Evolutionary conservation across 2,329 filamentous ascomycete species (phyloP), one percentile per base, ranked within the genome.

Genomic region (Bipolaris cookei): DNA sequence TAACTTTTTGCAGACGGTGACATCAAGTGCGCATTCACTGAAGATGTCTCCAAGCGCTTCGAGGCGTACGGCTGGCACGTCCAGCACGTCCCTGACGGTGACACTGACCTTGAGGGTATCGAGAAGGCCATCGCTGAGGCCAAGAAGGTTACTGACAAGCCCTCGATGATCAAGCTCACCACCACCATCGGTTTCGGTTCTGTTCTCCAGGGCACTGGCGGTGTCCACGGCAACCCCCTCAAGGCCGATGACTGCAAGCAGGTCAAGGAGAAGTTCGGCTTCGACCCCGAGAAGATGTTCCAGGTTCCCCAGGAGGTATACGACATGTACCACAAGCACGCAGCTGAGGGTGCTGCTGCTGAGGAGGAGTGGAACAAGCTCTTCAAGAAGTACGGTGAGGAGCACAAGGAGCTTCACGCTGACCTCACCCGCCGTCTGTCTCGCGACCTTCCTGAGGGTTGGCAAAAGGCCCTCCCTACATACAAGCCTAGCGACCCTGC

Each of bases 121-220:
- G 92, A 96, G 83, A 87, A 85, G 62, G 95, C 95, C 71, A 90
- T 99, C 79, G 86, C 88, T 79, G 86, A 90, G 82, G 90, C 88
- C 78, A 88, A 94, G 84, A 83, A 88, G 66, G 90, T 96, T 80
- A 98, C 88, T 80, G 87, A 98, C 86, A 99, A 98, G 90, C 95
- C 95, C 64, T 90, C 93, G 61, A 83, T 99, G 74, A 97, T 99
- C 85, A 93, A 96, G 85, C 88, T 99, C 72, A 92, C 88, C 78
- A 99, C 95, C 77, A 98, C 91, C 79, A 99, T 99, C 77, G 95
- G 95, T 74, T 99, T 89, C 81, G 95, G 95, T 72, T 98, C 95
- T 71, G 87, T 90, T 80, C 87, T 95, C 73, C 87, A 96, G 84
- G 95, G 95, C 74, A 98, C 95, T 69, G 90, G 91, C 78, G 91